phyloP scores from a whole-genome alignment of 2,329 filamentous ascomycete species.

The Whalleya microplaca region DNA sequence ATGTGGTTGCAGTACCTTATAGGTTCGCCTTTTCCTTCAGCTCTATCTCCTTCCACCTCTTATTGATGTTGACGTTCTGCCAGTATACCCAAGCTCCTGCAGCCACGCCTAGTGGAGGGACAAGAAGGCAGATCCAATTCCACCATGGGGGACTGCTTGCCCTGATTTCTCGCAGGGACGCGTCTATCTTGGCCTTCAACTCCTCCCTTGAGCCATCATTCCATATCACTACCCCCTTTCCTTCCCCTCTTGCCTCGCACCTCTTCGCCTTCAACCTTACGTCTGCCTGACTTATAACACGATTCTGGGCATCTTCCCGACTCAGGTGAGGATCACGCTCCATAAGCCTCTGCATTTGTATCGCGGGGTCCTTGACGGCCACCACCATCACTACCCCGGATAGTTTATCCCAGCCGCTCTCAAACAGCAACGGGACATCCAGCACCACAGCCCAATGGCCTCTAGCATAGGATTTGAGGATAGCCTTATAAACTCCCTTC shows the following conservation, averaged over 20 bases:
- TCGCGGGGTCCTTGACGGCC: slow-evolving; percentile 74
- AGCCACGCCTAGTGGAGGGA: slow-evolving; percentile 73
- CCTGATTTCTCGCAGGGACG: slow-evolving; percentile 66
- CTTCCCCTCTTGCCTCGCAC: slow-evolving; percentile 66
- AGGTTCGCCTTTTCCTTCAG: slow-evolving; percentile 49
- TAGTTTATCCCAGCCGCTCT: slow-evolving; percentile 81
- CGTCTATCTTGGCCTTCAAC: slow-evolving; percentile 67
- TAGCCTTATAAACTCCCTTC: slow-evolving; percentile 74
- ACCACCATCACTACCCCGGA: slow-evolving; percentile 89
- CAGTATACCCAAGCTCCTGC: slow-evolving; percentile 74
- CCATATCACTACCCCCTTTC: slow-evolving; percentile 81
- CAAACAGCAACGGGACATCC: slow-evolving; percentile 90
- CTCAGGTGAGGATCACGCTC: slow-evolving; percentile 77
- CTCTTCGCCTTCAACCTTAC: slow-evolving; percentile 81
- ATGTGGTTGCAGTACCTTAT: slow-evolving; percentile 27
- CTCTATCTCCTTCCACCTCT: slow-evolving; percentile 68
- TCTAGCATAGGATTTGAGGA: slow-evolving; percentile 72
- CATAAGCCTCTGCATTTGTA: slow-evolving; percentile 81
- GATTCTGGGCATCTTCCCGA: slow-evolving; percentile 83
- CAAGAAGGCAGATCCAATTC: slow-evolving; percentile 71
- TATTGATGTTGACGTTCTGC: slow-evolving; percentile 71
- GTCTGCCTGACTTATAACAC: slow-evolving; percentile 85
- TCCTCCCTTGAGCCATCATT: slow-evolving; percentile 80
- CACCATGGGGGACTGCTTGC: slow-evolving; percentile 77
- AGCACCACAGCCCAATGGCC: slow-evolving; percentile 90